Percentiles rank a stretch among this genome's conserved stretches.
Conservation (phyloP, 1,139 yeast species). For the Geotrichum aggregatum region DNA sequence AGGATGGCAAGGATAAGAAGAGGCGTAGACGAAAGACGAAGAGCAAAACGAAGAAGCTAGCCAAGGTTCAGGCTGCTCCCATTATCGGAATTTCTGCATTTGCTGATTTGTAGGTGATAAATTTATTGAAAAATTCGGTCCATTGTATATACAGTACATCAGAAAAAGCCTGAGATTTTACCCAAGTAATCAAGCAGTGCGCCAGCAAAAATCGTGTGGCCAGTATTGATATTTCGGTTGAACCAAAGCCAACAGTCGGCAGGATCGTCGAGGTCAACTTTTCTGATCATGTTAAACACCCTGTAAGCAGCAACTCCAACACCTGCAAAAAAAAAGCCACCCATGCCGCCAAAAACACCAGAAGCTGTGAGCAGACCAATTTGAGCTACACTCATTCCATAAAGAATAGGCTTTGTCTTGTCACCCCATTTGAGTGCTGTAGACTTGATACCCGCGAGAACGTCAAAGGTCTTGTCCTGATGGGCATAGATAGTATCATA, state of each 20-base stretch:
- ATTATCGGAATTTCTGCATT: conserved; percentile 19
- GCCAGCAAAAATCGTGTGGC: conserved; percentile 73
- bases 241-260: conserved; percentile 79
- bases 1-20: conserved; percentile 28
- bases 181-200: conserved; percentile 64
- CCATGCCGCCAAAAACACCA: conserved; percentile 77
- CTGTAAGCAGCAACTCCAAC: conserved; percentile 67
- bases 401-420: conserved; percentile 63
- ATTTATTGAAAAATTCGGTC: background rate
- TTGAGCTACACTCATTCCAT: conserved; percentile 63
- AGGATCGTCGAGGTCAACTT: conserved; percentile 76
- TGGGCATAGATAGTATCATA: conserved; percentile 97
- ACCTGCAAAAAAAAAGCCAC: conserved; percentile 72
- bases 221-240: conserved; percentile 72
- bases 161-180: conserved; percentile 5
- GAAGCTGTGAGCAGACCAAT: conserved; percentile 60
- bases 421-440: conserved; percentile 94
- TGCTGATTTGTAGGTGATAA: conserved; percentile 17
- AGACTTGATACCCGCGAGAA: conserved; percentile 85
- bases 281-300: conserved; percentile 58
- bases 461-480: conserved; percentile 87
- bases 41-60: conserved; percentile 36
- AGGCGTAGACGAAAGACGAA: conserved; percentile 40
- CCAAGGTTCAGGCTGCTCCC: conserved; percentile 13
- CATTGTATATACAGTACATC: background rate